Base-by-base conservation (phyloP, 345 rosid species). In the Lepidium sativum region DNA sequence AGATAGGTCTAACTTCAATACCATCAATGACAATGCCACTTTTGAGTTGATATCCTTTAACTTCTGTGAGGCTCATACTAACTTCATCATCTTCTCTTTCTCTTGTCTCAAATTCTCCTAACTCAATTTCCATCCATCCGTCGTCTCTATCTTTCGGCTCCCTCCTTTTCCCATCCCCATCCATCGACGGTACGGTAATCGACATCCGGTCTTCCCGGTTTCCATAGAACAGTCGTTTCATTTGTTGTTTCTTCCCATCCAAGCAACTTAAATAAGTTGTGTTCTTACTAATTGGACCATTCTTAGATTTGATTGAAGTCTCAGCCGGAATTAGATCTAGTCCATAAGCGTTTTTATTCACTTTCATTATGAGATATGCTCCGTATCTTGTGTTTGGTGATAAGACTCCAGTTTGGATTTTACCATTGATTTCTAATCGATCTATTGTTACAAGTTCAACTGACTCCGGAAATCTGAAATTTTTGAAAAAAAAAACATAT, bases 11-110 rank as follows among this genome's bases (percentile, higher is more conserved):
- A 31, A 76, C 50, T 61, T 80, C 75, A 47, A 76, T 69, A 2
- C 81, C 84, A 44, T 78, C 82, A 20, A 76, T 74, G 57, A 82
- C 75, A 62, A 82, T 78, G 12, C 84, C 82, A 39, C 84, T 75
- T 79, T 80, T 81, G 15, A 84, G 12, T 14, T 78, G 82, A 38
- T 73, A 73, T 7, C 81, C 82, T 32, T 69, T 74, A 4, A 79
- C 82, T 27, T 76, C 81, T 13, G 38, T 77, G 6, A 79, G 66
- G 32, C 81, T 62, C 72, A 80, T 72, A 29, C 9, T 66, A 14
- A 77, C 59, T 31, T 72, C 55, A 40, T 51, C 63, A 70, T 56
- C 70, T 5, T 67, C 63, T 53, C 56, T 66, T 31, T 69, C 71
- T 18, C 29, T 20, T 9, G 69, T 75, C 52, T 68, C 79, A 34